Evolutionary conservation across 768 basidiomycete genomes (phyloP).

Genomic region (Tricholoma saponaceum): DNA sequence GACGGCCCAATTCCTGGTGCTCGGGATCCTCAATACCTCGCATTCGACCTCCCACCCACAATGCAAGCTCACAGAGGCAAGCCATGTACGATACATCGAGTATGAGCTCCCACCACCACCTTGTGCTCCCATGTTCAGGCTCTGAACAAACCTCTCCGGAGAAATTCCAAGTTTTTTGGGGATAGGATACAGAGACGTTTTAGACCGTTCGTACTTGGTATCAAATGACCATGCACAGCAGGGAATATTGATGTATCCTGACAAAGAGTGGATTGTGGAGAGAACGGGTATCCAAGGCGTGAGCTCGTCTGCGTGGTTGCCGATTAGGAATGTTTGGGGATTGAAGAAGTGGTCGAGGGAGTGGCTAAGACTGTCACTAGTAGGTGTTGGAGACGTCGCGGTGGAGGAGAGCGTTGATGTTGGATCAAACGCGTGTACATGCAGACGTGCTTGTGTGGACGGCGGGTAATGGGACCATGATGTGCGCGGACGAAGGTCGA

Average conservation of each 20-base stretch:
- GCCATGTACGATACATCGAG: slow-evolving; percentile 82
- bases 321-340: slow-evolving; percentile 72
- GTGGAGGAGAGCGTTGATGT: slow-evolving; percentile 15
- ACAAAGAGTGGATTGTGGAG: slow-evolving; percentile 53
- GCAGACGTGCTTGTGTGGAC: slow-evolving; percentile 54
- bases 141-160: slow-evolving; percentile 21
- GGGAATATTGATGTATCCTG: slow-evolving; percentile 80
- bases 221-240: slow-evolving; percentile 91
- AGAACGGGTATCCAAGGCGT: slow-evolving; percentile 93
- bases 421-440: slow-evolving; percentile 73
- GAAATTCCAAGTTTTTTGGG: slow-evolving; percentile 6
- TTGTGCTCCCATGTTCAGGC: slow-evolving; percentile 59
- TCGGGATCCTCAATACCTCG: slow-evolving; percentile 85
- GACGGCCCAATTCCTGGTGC: slow-evolving; percentile 91
- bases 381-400: slow-evolving; percentile 1
- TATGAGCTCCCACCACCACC: slow-evolving; percentile 67
- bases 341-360: slow-evolving; percentile 23
- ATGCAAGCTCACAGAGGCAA: slow-evolving; percentile 64
- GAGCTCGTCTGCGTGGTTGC: slow-evolving; percentile 95
- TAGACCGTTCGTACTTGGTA: slow-evolving; percentile 52
- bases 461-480: slow-evolving; percentile 82
- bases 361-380: background rate
- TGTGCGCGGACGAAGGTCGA: slow-evolving; percentile 80
- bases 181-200: slow-evolving; percentile 25
- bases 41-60: slow-evolving; percentile 88